Evolutionary conservation across 2,329 filamentous ascomycete genomes (phyloP).

Genomic region (Colletotrichum australisinense): DNA sequence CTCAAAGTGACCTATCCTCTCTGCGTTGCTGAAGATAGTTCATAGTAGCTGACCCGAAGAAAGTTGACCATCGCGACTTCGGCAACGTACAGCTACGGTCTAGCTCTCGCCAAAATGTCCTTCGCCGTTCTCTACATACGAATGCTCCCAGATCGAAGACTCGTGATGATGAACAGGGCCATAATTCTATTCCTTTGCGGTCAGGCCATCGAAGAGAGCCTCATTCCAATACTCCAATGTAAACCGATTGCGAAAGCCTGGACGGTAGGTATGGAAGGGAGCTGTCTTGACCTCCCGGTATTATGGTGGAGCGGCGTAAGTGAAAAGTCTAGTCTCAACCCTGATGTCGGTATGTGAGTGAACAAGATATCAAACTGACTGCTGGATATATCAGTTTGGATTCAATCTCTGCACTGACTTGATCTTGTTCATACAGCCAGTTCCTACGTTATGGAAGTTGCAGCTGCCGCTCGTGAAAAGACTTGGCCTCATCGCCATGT

Average conservation of each 20-base stretch:
- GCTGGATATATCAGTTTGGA: constrained; percentile 37
- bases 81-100: constrained; percentile 43
- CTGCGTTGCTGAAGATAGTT: neutral
- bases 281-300: constrained; percentile 43
- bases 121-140: constrained; percentile 47
- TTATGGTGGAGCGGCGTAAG: constrained; percentile 48
- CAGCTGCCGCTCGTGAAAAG: constrained; percentile 45
- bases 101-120: constrained; percentile 45
- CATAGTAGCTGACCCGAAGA: neutral
- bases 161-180: constrained; percentile 43
- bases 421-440: constrained; percentile 49
- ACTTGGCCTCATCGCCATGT: constrained; percentile 42
- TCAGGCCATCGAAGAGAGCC: constrained; percentile 45
- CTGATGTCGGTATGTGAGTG: neutral
- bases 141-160: constrained; percentile 41
- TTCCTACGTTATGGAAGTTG: constrained; percentile 49
- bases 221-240: constrained; percentile 44
- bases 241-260: constrained; percentile 43
- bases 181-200: constrained; percentile 42
- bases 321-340: neutral
- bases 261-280: constrained; percentile 37
- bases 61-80: constrained; percentile 39
- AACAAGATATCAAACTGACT: too few relatives aligned
- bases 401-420: constrained; percentile 51
- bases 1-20: neutral